Percentiles rank a stretch among this genome's conserved stretches.
phyloP scores from a whole-genome alignment of 2,329 filamentous ascomycete species.

The Diplodia scrobiculata region DNA sequence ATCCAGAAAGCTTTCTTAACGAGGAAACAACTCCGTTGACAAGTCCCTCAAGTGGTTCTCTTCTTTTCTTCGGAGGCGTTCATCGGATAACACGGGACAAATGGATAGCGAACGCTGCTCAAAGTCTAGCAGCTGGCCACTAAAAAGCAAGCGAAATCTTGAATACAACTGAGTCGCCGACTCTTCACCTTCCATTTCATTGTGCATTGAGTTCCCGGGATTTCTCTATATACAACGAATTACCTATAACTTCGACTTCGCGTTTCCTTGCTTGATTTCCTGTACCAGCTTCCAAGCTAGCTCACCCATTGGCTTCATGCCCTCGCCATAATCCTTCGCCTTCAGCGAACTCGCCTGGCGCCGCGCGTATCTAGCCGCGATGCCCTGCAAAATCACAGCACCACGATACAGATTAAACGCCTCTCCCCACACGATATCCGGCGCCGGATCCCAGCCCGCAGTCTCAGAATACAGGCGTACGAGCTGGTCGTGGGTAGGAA shows the following conservation, averaged over 20 bases:
- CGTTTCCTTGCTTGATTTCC: conserved; percentile 49
- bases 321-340: conserved; percentile 70
- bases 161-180: not conserved
- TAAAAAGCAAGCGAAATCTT: not conserved
- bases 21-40: conserved; percentile 19
- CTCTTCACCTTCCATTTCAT: not conserved
- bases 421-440: conserved; percentile 64
- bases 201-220: not conserved
- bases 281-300: conserved; percentile 75
- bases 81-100: conserved; percentile 1
- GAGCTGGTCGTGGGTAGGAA: conserved; percentile 62
- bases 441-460: conserved; percentile 69
- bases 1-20: not conserved
- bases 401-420: conserved; percentile 64
- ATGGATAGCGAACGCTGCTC: conserved; percentile 10
- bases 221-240: not conserved
- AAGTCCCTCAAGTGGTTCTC: conserved; percentile 3
- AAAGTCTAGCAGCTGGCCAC: conserved; percentile 1
- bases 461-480: conserved; percentile 67
- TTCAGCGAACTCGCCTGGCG: conserved; percentile 87
- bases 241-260: conserved; percentile 43
- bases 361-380: conserved; percentile 81
- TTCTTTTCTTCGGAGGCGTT: conserved; percentile 7
- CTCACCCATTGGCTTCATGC: conserved; percentile 72
- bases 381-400: conserved; percentile 77